phyloP scores from a whole-genome alignment of 345 rosid genomes.

The Eucalyptus regnans region DNA sequence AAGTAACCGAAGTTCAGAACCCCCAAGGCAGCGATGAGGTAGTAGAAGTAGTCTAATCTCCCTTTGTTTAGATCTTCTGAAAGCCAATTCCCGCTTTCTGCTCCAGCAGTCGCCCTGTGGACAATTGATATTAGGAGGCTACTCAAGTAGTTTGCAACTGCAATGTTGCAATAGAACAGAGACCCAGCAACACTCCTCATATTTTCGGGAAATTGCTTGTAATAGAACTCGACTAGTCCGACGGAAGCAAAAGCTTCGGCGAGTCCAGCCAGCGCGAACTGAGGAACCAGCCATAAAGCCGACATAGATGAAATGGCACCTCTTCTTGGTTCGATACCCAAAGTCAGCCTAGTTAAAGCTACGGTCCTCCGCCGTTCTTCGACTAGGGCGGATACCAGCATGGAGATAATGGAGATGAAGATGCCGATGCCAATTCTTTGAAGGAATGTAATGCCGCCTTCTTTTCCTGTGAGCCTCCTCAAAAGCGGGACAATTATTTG shows the following conservation, averaged over 20 bases:
- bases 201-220: slow-evolving; percentile 53
- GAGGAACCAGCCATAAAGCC: slow-evolving; percentile 26
- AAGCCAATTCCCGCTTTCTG: slow-evolving; percentile 27
- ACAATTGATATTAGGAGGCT: slow-evolving; percentile 23
- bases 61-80: slow-evolving; percentile 44
- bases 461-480: slow-evolving; percentile 22
- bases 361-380: slow-evolving; percentile 20
- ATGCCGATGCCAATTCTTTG: slow-evolving; percentile 36
- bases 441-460: slow-evolving; percentile 32
- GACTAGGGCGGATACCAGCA: slow-evolving; percentile 19
- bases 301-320: slow-evolving; percentile 43
- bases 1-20: slow-evolving; percentile 20
- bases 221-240: slow-evolving; percentile 32
- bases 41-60: slow-evolving; percentile 31
- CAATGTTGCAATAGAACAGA: slow-evolving; percentile 20
- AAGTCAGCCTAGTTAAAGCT: slow-evolving; percentile 24
- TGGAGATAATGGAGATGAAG: slow-evolving; percentile 4
- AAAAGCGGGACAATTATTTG: slow-evolving; percentile 18
- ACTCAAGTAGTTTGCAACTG: slow-evolving; percentile 26
- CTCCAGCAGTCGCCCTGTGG: slow-evolving; percentile 9
- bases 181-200: slow-evolving; percentile 49
- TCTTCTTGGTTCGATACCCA: slow-evolving; percentile 24
- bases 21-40: slow-evolving; percentile 21
- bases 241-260: slow-evolving; percentile 27
- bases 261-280: slow-evolving; percentile 29